Evolutionary conservation across 306 rosid genomes (phyloP), one percentile per base, ranked within the genome.

Genomic region (Cicer cuneatum): DNA sequence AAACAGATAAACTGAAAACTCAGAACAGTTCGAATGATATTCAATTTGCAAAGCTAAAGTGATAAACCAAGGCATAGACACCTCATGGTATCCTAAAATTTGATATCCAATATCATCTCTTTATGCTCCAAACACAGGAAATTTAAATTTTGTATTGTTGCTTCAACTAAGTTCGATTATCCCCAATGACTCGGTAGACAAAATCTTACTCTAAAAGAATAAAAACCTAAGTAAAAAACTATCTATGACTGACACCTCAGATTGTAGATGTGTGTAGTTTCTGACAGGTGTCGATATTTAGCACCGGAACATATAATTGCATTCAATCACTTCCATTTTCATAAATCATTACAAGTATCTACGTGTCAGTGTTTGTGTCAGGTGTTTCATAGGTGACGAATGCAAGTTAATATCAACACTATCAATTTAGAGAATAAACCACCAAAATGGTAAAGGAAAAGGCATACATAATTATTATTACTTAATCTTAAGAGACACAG

Each of bases 41-140:
- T 13, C 76, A 70, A 75, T 48, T 61, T 80, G 81, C 72, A 71
- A 49, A 37, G n/a, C 53, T 58, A 39, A 40, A 42, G 52, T 65
- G 68, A 62, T 48, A 9, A 47, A 59, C 16, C 40, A 45, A 39
- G 7, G 56, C 24, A 33, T 45, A 64, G 5, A 43, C 39, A 69
- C 48, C 54, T 45, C 59, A 53, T 29, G 49, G 7, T 37, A 5
- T 39, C 16, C 65, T 37, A 66, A 16, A 67, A 66, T 56, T 47
- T 74, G 38, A 58, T 57, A 80, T 42, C 49, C 10, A 67, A 41
- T 24, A 67, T 10, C 59, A 73, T 58, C 64, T 63, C 21, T 24
- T 66, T 72, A 39, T 35, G 48, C 49, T 33, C 5, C 35, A 51
- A 65, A n/a, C 29, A 18, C 2, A 46, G 46, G 45, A 68, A 66